Conservation (phyloP, 805 yeast species). For the Saturnispora diversa region DNA sequence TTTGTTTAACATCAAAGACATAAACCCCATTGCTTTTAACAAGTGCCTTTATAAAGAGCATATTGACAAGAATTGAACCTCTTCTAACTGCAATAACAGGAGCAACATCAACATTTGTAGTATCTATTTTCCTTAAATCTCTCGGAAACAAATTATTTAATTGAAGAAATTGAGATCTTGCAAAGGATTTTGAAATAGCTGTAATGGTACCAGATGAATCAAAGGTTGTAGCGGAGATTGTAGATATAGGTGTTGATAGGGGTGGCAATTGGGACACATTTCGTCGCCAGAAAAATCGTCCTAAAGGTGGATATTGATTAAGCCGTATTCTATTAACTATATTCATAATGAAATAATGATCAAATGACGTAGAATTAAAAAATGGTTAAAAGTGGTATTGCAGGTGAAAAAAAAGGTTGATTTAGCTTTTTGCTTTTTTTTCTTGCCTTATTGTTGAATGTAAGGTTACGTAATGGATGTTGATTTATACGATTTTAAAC, state of each 20-base stretch:
- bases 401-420: no score
- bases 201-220: constrained; percentile 60
- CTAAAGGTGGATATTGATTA: background rate
- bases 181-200: constrained; percentile 64
- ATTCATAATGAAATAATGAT: background rate
- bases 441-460: no score
- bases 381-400: no score
- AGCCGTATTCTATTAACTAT: background rate
- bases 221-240: constrained; percentile 74
- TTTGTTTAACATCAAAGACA: constrained; percentile 59
- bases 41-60: constrained; percentile 83
- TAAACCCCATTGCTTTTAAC: constrained; percentile 73
- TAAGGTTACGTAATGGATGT: no score
- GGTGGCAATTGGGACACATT: constrained; percentile 22
- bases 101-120: constrained; percentile 67
- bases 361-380: background rate
- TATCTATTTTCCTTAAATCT: constrained; percentile 78
- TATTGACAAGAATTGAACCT: constrained; percentile 69
- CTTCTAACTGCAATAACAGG: constrained; percentile 81
- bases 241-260: constrained; percentile 40
- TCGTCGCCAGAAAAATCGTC: constrained; percentile 4
- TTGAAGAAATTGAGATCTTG: constrained; percentile 59
- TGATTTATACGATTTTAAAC: no score
- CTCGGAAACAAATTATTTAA: constrained; percentile 75
- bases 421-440: no score